Percentiles rank a stretch among this genome's conserved stretches.
phyloP scores from a whole-genome alignment of 148 eudicot species.

The Talinum fruticosum region DNA sequence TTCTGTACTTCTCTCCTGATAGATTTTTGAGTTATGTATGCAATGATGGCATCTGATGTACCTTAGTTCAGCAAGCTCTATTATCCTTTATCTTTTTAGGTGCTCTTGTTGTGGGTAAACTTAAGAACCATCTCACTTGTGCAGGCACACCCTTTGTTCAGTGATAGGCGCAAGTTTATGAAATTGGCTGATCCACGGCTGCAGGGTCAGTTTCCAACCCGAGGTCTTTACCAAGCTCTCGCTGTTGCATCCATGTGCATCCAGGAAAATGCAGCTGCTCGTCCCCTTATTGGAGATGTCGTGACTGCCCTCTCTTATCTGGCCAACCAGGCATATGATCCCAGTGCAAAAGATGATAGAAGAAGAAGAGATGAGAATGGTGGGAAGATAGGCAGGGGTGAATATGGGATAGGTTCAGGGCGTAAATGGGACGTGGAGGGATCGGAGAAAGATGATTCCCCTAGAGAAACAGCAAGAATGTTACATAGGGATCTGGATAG shows the following conservation, averaged over 20 bases:
- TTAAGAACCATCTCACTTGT: slow-evolving; percentile 8
- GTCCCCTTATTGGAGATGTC: slow-evolving; percentile 80
- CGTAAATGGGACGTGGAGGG: slow-evolving; percentile 68
- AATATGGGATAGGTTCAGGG: slow-evolving; percentile 57
- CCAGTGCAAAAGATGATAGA: slow-evolving; percentile 37
- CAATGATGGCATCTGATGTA: too few relatives aligned
- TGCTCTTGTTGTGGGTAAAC: not conserved
- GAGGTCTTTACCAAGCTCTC: slow-evolving; percentile 79
- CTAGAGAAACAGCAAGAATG: slow-evolving; percentile 59
- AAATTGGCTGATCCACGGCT: slow-evolving; percentile 67
- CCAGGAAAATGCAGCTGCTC: slow-evolving; percentile 80
- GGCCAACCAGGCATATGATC: slow-evolving; percentile 70
- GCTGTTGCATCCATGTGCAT: slow-evolving; percentile 89
- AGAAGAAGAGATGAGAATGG: slow-evolving; percentile 44
- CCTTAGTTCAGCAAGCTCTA: not conserved
- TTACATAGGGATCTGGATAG: slow-evolving; percentile 55
- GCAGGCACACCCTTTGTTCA: slow-evolving; percentile 83
- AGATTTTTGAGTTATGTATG: too few relatives aligned
- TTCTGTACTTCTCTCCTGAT: too few relatives aligned
- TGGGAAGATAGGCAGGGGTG: slow-evolving; percentile 45
- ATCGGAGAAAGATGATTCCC: slow-evolving; percentile 68
- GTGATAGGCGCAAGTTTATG: slow-evolving; percentile 59
- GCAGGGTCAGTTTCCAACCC: slow-evolving; percentile 64
- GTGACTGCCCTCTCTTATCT: slow-evolving; percentile 84
- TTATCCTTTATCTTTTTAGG: not conserved